These are phyloP conservation scores for Kwoniella bestiolae DNA, from an alignment of 768 basidiomycete genomes.

Conservation along the genomic window DNA sequence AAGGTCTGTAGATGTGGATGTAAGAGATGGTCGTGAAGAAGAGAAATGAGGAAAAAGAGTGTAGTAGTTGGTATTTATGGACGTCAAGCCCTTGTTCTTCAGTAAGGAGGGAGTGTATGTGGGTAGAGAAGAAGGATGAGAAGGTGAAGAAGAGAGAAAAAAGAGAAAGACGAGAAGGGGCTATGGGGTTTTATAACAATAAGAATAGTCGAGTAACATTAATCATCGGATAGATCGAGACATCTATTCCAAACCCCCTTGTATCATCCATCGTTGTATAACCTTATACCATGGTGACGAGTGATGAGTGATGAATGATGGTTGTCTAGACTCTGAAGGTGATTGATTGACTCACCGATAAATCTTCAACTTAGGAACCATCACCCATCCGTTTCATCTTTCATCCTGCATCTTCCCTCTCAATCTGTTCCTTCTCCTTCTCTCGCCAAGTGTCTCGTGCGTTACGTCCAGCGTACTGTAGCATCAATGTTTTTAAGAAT, in stretches of 20 bases:
- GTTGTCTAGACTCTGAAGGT: background rate
- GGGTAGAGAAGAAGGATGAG: background rate
- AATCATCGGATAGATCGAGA: background rate
- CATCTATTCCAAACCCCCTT: background rate
- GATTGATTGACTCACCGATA: background rate
- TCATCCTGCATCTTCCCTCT: background rate
- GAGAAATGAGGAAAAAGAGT: background rate
- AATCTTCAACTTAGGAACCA: background rate
- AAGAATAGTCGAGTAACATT: background rate
- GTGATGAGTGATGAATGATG: too few species aligned
- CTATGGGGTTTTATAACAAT: background rate
- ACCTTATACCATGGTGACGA: too few species aligned
- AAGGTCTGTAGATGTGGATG: background rate
- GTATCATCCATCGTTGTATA: background rate
- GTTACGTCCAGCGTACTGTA: background rate
- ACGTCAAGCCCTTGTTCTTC: conserved; percentile 1
- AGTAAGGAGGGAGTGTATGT: background rate
- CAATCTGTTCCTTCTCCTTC: background rate
- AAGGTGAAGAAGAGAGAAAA: background rate
- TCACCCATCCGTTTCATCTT: background rate
- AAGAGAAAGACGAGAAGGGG: background rate
- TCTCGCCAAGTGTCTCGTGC: background rate
- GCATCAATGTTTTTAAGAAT: too few species aligned
- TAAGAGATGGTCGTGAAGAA: background rate
- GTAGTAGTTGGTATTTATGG: background rate